phyloP scores from a whole-genome alignment of 306 rosid genomes.

The Ammopiptanthus mongolicus region DNA sequence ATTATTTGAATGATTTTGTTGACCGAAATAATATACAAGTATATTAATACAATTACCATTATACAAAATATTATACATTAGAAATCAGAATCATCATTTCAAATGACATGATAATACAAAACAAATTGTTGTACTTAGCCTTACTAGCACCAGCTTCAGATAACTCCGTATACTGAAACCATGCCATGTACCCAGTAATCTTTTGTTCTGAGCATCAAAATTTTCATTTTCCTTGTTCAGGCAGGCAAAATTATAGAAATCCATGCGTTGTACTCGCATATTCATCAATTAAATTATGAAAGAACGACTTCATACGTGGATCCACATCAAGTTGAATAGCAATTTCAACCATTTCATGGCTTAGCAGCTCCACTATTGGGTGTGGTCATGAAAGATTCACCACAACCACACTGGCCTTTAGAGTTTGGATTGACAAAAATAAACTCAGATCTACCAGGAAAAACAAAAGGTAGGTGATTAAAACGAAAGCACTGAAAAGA shows the following conservation, averaged over 20 bases:
- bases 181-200: neutral
- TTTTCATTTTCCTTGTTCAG: slow-evolving; percentile 10
- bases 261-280: slow-evolving; percentile 3
- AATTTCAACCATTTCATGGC: slow-evolving; percentile 32
- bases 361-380: slow-evolving; percentile 41
- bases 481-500: neutral
- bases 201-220: neutral
- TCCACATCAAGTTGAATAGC: no score
- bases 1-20: slow-evolving; percentile 8
- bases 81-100: neutral
- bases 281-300: neutral
- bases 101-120: slow-evolving; percentile 22
- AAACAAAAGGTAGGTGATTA: neutral
- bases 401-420: slow-evolving; percentile 96
- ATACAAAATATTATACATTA: slow-evolving; percentile 17
- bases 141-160: slow-evolving; percentile 25
- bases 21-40: slow-evolving; percentile 18
- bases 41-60: slow-evolving; percentile 17
- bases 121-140: slow-evolving; percentile 16
- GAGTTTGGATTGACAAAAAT: slow-evolving; percentile 91
- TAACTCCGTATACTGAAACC: slow-evolving; percentile 10
- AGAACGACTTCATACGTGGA: slow-evolving; percentile 7
- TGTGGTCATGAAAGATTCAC: slow-evolving; percentile 86
- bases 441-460: slow-evolving; percentile 70
- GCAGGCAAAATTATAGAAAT: slow-evolving; percentile 16